Conservation (phyloP, 441 rosid species). For the Euphorbia corollata region DNA sequence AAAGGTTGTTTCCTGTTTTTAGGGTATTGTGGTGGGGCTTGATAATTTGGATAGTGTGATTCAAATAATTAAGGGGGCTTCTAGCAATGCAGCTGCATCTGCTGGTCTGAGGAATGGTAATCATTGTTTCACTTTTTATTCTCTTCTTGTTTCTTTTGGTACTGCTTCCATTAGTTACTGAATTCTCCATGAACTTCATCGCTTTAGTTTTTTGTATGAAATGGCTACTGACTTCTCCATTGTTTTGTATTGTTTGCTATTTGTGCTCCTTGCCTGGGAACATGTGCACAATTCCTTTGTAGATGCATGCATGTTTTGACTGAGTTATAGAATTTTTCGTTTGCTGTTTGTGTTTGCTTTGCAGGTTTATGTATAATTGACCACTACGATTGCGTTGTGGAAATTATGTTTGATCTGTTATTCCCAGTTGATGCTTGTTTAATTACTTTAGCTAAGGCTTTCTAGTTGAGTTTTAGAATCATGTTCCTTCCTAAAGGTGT, state of each 20-base stretch:
- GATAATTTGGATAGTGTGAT: conserved; percentile 76
- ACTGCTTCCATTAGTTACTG: no score
- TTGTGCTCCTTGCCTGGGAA: background rate
- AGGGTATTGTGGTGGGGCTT: conserved; percentile 87
- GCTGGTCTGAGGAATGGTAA: conserved; percentile 11
- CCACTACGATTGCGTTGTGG: background rate
- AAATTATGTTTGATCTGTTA: background rate
- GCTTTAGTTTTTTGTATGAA: no score
- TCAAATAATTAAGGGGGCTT: conserved; percentile 48
- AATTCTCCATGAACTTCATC: no score
- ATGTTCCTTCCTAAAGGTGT: background rate
- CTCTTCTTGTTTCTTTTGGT: no score
- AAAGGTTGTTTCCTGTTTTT: conserved; percentile 13
- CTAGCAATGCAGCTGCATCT: conserved; percentile 66
- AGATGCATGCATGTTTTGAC: background rate
- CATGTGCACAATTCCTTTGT: background rate
- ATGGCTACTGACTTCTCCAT: no score
- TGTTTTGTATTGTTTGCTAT: no score
- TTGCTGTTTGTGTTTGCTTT: conserved; percentile 7
- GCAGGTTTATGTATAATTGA: background rate
- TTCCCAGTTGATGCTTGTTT: background rate
- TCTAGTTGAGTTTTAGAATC: background rate
- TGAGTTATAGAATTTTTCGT: background rate
- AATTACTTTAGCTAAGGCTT: background rate
- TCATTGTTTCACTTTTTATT: no score